Base-by-base conservation (phyloP, 2,329 filamentous ascomycete species). In the Monilinia vaccinii-corymbosi region DNA sequence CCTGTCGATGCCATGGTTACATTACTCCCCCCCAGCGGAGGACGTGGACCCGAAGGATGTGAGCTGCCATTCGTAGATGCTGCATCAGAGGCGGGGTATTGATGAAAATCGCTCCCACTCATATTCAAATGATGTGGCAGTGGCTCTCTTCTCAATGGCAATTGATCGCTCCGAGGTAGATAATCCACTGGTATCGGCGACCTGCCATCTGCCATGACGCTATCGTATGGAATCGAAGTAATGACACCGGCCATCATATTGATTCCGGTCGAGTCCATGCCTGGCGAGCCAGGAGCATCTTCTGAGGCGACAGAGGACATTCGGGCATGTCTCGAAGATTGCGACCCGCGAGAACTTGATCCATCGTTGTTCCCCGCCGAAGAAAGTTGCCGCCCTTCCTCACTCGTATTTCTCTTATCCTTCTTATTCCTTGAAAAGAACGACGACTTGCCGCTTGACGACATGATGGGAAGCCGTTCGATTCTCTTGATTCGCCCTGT, bases 351-450 rank as follows among this genome's bases (percentile, higher is more conserved):
- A 63, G 81, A 79, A 73, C 79, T 85, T 68, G 79, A 76, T 56
- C 83, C 80, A 67, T 87, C 84, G 69, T 82, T 79, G 66, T 78
- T 78, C 58, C 79, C 58, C 79, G 51, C 51, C 16, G 51, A 44
- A 21, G 51, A 53, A 44, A 79, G 70, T 66, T 81, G 79, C 66
- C 79, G 78, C 67, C 79, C 77, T 70, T 86, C 83, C 68, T 82
- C 79, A 73, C 83, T 82, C 64, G 76, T 73, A 69, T 80, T 79
- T 72, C 85, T 82, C 73, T 85, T 85, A 69, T 83, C 82, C 75
- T 95, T 88, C 77, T 92, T 88, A 77, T 86, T 88, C 71, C 91
- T 84, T 70, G 90, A 91, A 78, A 97, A 97, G 79, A 97, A 91
- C 64, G 87, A 90, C 73, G 55, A 58, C n/a, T 51, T 58, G 25